Evolutionary conservation across 192 early-diverging fungal species (phyloP), one percentile per base, ranked within the genome.

Genomic region (Kappamyces sp.): DNA sequence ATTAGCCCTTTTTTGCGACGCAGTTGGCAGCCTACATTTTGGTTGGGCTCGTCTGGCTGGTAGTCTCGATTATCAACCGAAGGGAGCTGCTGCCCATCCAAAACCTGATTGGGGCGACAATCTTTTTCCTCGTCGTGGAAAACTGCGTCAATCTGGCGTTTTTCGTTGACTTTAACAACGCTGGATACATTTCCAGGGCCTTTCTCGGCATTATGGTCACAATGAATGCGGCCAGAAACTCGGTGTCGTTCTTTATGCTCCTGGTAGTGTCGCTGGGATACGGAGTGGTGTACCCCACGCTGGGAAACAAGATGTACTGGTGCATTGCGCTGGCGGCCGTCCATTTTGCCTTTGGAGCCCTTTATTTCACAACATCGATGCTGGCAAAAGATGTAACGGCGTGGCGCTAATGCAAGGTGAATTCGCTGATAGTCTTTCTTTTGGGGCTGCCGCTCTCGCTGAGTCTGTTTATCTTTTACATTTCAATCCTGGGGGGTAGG

Each of bases 251-350:
- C 65, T 97, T 97, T 61, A 92, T 98, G 86, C 78, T 98, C 1
- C 75, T 98, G 44, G 90, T 98, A 47, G 92, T 96, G 5, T 84
- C 89, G 3, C 85, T 98, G 63, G 96, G 96, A 32, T 98, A 94
- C 69, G 92, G 96, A 46, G 94, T 98, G 15, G 92, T 98, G 23
- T 86, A 85, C 44, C 93, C 93, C 5, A 88, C 90, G 15, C 82
- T 98, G 38, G 93, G 93, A 32, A 69, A 74, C 41, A 87, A 86
- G 13, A 97, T 99, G 93, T 89, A 85, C 47, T 89, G 86, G 60
- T 91, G 91, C 67, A 68, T 87, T 7, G 66, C 80, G 39, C 71
- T 99, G 12, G 84, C 88, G 31, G 72, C 75, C 5, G 71, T 87
- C 0, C 93, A 99, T 66, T 96, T 99, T 63, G 66, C 87, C 9